A percentile compares a stretch with the other conserved stretches of the same genome.
phyloP scores from a whole-genome alignment of 108 stramenopile genomes.

The Conticribra weissflogii region DNA sequence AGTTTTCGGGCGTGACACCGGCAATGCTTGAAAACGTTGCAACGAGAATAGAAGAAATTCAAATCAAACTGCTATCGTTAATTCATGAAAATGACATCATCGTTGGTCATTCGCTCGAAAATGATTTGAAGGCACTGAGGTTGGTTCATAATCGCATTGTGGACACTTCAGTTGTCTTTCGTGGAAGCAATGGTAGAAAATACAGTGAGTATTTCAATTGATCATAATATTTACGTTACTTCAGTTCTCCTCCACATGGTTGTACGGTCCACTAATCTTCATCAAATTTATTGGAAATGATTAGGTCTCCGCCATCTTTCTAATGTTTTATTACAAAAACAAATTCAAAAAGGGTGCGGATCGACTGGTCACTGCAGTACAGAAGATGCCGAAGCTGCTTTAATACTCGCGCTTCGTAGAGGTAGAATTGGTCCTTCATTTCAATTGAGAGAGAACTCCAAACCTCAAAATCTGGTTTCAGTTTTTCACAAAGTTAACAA shows the following conservation, averaged over 20 bases:
- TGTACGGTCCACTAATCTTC: too few species aligned
- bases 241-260: too few species aligned
- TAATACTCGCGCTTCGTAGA: conserved; percentile 72
- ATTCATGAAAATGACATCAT: conserved; percentile 76
- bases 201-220: conserved; percentile 60
- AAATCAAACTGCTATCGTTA: conserved; percentile 62
- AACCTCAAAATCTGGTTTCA: conserved; percentile 28
- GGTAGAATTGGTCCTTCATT: conserved; percentile 65
- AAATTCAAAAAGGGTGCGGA: conserved; percentile 56
- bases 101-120: conserved; percentile 93
- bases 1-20: conserved; percentile 77
- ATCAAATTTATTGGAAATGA: too few species aligned
- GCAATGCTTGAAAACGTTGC: conserved; percentile 60
- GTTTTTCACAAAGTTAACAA: conserved; percentile 34
- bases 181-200: conserved; percentile 62
- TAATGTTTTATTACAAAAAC: conserved; percentile 52
- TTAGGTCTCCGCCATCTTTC: conserved; percentile 67
- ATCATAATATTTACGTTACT: too few species aligned
- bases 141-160: conserved; percentile 75
- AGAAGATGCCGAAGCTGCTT: conserved; percentile 75
- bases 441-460: conserved; percentile 46
- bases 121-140: conserved; percentile 82
- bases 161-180: conserved; percentile 88
- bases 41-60: conserved; percentile 73
- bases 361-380: conserved; percentile 72